A percentile compares a stretch with the other conserved stretches of the same genome.
Evolutionary conservation across 176 grass and related monocot species (phyloP).

Genomic region (Poa annua): DNA sequence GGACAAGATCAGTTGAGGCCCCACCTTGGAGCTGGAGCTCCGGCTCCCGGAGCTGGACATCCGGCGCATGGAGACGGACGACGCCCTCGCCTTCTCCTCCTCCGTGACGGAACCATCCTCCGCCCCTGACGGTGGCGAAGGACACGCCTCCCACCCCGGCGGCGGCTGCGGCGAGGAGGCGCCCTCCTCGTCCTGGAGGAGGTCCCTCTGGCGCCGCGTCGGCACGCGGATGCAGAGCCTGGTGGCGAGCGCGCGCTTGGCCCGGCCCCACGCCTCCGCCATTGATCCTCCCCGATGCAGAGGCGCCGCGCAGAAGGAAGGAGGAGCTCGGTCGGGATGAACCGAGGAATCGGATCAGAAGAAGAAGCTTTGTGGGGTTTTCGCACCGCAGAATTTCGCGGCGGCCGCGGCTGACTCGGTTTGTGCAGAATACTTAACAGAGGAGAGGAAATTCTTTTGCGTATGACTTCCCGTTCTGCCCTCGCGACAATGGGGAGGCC

Average conservation of each 20-base stretch:
- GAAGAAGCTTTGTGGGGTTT: not conserved
- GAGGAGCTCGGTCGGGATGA: not conserved
- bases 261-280: constrained; percentile 67
- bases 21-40: constrained; percentile 52
- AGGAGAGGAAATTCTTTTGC: not conserved
- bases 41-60: constrained; percentile 44
- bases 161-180: not conserved
- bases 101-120: not conserved
- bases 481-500: no score
- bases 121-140: not conserved
- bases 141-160: not conserved
- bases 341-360: constrained; percentile 9
- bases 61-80: constrained; percentile 37
- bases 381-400: not conserved
- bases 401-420: constrained; percentile 11
- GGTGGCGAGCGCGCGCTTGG: constrained; percentile 55
- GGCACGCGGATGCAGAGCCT: constrained; percentile 60
- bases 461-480: no score
- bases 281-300: constrained; percentile 36
- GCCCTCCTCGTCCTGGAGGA: constrained; percentile 18
- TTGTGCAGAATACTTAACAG: not conserved
- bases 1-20: not conserved
- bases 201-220: constrained; percentile 5
- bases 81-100: not conserved
- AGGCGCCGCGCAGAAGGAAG: not conserved